phyloP scores from a whole-genome alignment of 352 stramenopile species.

The Phytophthora cactorum region DNA sequence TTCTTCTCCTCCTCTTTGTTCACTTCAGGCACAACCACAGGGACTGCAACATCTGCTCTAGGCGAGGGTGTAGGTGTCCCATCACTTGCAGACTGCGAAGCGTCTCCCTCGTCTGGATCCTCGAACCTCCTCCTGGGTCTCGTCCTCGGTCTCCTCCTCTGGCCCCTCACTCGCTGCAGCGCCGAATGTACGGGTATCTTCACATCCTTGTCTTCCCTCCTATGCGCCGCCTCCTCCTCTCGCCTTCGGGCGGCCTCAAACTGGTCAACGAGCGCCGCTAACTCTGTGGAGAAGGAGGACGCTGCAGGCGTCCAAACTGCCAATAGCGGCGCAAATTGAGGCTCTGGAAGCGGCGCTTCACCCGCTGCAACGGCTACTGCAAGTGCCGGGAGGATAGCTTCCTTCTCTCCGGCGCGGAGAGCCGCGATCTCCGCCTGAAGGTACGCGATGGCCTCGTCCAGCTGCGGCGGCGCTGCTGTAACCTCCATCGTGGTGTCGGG shows the following conservation, averaged over 20 bases:
- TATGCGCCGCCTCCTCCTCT: constrained; percentile 26
- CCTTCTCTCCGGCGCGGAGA: constrained; percentile 46
- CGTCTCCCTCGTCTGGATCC: constrained; percentile 32
- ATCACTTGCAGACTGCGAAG: constrained; percentile 34
- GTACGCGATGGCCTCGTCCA: constrained; percentile 64
- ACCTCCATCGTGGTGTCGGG: background rate
- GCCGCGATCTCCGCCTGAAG: constrained; percentile 59
- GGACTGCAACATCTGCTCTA: constrained; percentile 4
- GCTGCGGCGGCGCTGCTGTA: constrained; percentile 38
- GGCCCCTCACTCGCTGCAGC: constrained; percentile 29
- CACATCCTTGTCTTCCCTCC: constrained; percentile 16
- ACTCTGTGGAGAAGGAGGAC: constrained; percentile 33
- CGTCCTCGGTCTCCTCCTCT: constrained; percentile 28
- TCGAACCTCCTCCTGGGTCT: constrained; percentile 42
- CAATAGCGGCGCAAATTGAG: constrained; percentile 58
- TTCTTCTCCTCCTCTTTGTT: constrained; percentile 10
- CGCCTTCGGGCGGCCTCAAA: constrained; percentile 41
- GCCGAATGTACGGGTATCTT: constrained; percentile 20
- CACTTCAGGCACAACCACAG: background rate
- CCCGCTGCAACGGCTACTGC: constrained; percentile 33
- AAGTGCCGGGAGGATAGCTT: constrained; percentile 42
- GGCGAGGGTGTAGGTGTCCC: constrained; percentile 30
- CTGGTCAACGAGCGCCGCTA: constrained; percentile 51
- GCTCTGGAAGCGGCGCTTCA: constrained; percentile 46
- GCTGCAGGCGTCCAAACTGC: constrained; percentile 46